These are phyloP conservation scores for Globisporangium spinosum DNA, from an alignment of 352 stramenopile species.

Conservation along the genomic window DNA sequence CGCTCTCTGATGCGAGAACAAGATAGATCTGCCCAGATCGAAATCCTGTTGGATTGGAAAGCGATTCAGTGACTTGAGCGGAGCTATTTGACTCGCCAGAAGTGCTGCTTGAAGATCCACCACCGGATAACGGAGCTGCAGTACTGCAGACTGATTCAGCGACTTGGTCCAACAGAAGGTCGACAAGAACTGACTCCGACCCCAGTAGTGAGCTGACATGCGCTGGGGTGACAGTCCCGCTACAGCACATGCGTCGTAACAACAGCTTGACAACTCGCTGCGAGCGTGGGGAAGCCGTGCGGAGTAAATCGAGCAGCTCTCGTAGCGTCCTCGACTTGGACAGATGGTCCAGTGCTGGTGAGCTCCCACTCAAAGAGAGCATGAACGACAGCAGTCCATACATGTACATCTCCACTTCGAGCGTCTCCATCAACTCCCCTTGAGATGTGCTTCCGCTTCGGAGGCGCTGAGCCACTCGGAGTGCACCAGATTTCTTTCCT, in stretches of 20 bases:
- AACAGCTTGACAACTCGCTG: conserved; percentile 84
- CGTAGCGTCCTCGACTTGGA: conserved; percentile 56
- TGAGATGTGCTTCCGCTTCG: conserved; percentile 33
- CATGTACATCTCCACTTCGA: conserved; percentile 76
- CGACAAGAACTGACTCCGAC: conserved; percentile 77
- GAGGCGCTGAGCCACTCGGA: not conserved
- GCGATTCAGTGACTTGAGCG: conserved; percentile 53
- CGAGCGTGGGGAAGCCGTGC: conserved; percentile 66
- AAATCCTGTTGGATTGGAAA: conserved; percentile 81
- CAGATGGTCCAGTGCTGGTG: conserved; percentile 55
- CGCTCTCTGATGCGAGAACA: conserved; percentile 74
- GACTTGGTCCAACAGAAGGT: conserved; percentile 83
- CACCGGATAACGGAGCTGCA: conserved; percentile 55
- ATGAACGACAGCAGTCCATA: conserved; percentile 76
- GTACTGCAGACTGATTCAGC: conserved; percentile 83
- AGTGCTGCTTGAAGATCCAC: conserved; percentile 28
- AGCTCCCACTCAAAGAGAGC: conserved; percentile 69
- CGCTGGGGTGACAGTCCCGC: conserved; percentile 55
- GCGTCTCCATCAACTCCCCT: conserved; percentile 55
- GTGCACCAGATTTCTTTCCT: not conserved
- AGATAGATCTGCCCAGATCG: conserved; percentile 78
- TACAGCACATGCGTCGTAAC: conserved; percentile 67
- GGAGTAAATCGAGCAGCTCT: conserved; percentile 76
- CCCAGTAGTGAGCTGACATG: conserved; percentile 72
- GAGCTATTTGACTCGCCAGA: conserved; percentile 23